These are phyloP conservation scores for Ustilago esculenta DNA, from an alignment of 1,284 basidiomycete genomes.

Conservation along the genomic window DNA sequence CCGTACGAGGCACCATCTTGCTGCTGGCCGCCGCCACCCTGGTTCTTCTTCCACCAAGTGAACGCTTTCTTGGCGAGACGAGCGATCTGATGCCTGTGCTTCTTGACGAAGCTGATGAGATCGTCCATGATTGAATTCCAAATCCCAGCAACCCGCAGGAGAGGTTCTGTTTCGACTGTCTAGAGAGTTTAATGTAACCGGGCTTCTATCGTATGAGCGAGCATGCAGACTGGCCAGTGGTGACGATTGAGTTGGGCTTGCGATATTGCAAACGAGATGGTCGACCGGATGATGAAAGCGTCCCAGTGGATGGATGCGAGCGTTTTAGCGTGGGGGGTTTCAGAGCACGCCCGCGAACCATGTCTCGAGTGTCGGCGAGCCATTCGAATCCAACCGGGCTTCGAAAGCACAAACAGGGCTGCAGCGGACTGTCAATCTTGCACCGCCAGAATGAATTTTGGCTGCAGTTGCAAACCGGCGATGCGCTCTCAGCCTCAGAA, in stretches of 20 bases:
- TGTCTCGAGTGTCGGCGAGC: conserved; percentile 1
- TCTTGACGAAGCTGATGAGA: conserved; percentile 58
- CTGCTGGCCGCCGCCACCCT: conserved; percentile 21
- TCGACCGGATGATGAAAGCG: not conserved
- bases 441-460: not conserved
- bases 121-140: conserved; percentile 46
- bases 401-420: conserved; percentile 1
- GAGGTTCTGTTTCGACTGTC: not conserved
- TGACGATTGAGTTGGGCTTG: too few relatives aligned
- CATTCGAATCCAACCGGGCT: not conserved
- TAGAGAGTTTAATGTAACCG: too few relatives aligned
- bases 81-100: conserved; percentile 56
- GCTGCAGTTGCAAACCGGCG: not conserved
- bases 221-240: too few relatives aligned
- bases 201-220: too few relatives aligned
- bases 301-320: not conserved
- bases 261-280: too few relatives aligned
- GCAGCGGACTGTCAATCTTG: conserved; percentile 3
- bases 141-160: not conserved
- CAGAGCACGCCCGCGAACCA: too few relatives aligned
- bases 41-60: conserved; percentile 50
- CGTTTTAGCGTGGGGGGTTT: too few relatives aligned
- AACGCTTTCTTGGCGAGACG: conserved; percentile 58
- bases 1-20: conserved; percentile 20
- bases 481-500: not conserved